Evolutionary conservation across 352 stramenopile genomes (phyloP), one percentile per base, ranked within the genome.

Genomic region (Globisporangium emineosum): DNA sequence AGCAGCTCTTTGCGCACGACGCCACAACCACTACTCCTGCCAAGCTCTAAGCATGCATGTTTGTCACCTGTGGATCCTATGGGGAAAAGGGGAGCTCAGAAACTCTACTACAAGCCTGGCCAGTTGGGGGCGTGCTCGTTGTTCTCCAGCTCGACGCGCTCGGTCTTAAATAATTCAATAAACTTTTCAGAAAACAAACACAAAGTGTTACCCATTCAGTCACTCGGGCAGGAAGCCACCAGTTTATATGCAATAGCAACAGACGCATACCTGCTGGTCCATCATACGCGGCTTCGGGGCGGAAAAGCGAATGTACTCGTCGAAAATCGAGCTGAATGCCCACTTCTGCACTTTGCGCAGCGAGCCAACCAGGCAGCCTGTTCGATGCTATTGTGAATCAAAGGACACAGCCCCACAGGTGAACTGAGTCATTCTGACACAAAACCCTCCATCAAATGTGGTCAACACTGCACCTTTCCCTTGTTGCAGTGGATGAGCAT

Each of bases 401-500:
- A n/a, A n/a, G n/a, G 8, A 45, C 13, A n/a, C 49, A 60, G 23
- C 13, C 13, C 47, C 45, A n/a, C n/a, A n/a, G n/a, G n/a, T n/a
- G n/a, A n/a, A n/a, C n/a, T n/a, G n/a, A n/a, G n/a, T n/a, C n/a
- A n/a, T n/a, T 33, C 30, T 3, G 9, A 4, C 30, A 4, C 30
- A 10, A 12, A 37, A 37, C 10, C 7, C 12, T 42, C 35, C 29
- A 59, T 21, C 15, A 25, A 57, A 61, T 9, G 49, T 43, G 13
- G 19, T 6, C 13, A 5, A 5, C 3, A 4, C 35, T 19, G 66
- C 64, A 90, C 83, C 72, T 94, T 94, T 29, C 86, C 86, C 60
- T 94, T 94, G 70, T 93, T 94, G 77, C 86, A 93, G 70, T 94
- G 86, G 65, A 94, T 94, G 25, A 94, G 77, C 81, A 94, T 90